A percentile compares a stretch with the other conserved stretches of the same genome.
These are phyloP conservation scores for Ogataea hybrid DNA, from an alignment of 1,139 yeast genomes.

Conservation along the genomic window DNA sequence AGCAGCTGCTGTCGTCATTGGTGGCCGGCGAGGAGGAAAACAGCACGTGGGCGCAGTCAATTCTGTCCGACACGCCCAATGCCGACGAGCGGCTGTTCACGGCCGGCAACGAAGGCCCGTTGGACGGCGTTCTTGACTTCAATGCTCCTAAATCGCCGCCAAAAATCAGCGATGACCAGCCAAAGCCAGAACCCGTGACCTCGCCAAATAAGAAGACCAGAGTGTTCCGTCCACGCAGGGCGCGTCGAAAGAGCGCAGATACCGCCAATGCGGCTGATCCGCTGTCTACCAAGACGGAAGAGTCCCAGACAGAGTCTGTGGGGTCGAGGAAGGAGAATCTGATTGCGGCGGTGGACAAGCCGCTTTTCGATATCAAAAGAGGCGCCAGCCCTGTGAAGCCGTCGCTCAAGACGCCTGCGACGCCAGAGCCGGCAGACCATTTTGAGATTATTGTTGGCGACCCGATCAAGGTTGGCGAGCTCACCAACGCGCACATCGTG, in stretches of 20 bases:
- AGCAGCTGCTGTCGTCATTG: constrained; percentile 32
- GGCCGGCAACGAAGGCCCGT: constrained; percentile 16
- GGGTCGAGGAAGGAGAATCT: constrained; percentile 27
- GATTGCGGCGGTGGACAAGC: constrained; percentile 46
- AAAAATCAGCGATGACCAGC: constrained; percentile 1
- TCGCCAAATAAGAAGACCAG: constrained; percentile 37
- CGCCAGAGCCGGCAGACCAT: constrained; percentile 28
- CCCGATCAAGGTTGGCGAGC: constrained; percentile 88
- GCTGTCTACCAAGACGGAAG: constrained; percentile 20
- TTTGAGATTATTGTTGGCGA: constrained; percentile 80
- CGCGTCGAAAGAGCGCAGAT: constrained; percentile 16
- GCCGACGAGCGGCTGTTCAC: constrained; percentile 18
- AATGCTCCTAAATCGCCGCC: constrained; percentile 5
- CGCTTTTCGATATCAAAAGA: constrained; percentile 44
- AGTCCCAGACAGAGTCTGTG: constrained; percentile 16
- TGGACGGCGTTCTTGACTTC: constrained; percentile 17
- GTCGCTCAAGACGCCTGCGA: constrained; percentile 14
- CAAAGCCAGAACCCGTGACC: constrained; percentile 7
- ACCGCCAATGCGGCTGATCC: constrained; percentile 37
- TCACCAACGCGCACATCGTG: constrained; percentile 85
- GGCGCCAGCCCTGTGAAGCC: constrained; percentile 18
- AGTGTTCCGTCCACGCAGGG: constrained; percentile 47
- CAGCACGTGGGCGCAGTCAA: constrained; percentile 10
- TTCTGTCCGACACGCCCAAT: constrained; percentile 19
- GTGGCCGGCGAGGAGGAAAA: constrained; percentile 25